Percentiles rank a stretch among this genome's conserved stretches.
Conservation (phyloP, 805 yeast species). For the Candida dendrica region DNA sequence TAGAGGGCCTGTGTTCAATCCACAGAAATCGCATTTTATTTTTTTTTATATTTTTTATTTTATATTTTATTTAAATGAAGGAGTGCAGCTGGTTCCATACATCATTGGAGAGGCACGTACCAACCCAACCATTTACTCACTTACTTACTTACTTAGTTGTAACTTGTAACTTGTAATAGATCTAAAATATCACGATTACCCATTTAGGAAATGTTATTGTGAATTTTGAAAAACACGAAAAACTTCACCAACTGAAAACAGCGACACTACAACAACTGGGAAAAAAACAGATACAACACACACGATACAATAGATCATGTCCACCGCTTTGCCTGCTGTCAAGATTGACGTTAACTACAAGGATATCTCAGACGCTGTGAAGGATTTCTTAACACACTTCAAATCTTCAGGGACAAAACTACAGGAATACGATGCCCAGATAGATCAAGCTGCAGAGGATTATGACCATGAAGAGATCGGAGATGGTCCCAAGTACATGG, state of each 20-base stretch:
- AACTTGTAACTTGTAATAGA: too few relatives aligned
- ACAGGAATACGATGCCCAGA: slow-evolving; percentile 26
- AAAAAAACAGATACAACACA: background rate
- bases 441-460: slow-evolving; percentile 16
- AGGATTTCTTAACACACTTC: slow-evolving; percentile 63
- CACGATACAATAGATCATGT: slow-evolving; percentile 8
- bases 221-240: background rate
- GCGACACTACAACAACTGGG: background rate
- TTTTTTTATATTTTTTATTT: background rate
- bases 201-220: slow-evolving; percentile 1
- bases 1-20: slow-evolving; percentile 74
- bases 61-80: too few relatives aligned
- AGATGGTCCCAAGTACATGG: slow-evolving; percentile 68
- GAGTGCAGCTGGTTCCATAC: too few relatives aligned
- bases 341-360: slow-evolving; percentile 69
- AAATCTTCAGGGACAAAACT: slow-evolving; percentile 33
- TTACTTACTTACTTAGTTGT: too few relatives aligned
- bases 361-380: slow-evolving; percentile 48
- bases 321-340: slow-evolving; percentile 47
- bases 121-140: too few relatives aligned
- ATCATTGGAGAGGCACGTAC: too few relatives aligned
- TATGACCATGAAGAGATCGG: slow-evolving; percentile 20
- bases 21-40: slow-evolving; percentile 41
- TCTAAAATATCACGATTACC: background rate
- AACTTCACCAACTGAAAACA: background rate